Evolutionary conservation across 1,284 basidiomycete genomes (phyloP).

Genomic region (Blastosporella zonata): DNA sequence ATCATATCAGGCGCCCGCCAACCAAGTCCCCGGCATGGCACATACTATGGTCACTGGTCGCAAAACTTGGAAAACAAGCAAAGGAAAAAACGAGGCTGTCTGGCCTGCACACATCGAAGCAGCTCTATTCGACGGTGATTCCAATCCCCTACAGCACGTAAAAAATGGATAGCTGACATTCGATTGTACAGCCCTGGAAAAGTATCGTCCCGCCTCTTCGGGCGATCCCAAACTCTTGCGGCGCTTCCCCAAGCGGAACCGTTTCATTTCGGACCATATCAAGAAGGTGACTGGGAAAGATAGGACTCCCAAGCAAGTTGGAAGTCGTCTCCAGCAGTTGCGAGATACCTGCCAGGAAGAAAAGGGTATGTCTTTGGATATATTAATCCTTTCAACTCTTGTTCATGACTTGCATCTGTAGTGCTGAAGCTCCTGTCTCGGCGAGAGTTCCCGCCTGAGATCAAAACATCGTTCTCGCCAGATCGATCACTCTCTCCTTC

Average conservation of each 20-base stretch:
- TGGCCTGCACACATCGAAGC: constrained; percentile 55
- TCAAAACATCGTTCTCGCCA: constrained; percentile 7
- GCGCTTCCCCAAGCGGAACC: constrained; percentile 55
- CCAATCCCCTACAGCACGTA: neutral
- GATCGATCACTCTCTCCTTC: constrained; percentile 12
- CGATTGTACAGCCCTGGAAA: constrained; percentile 40
- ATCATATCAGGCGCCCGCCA: constrained; percentile 15
- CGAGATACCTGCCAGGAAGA: constrained; percentile 51
- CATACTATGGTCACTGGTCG: constrained; percentile 47
- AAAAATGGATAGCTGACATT: neutral
- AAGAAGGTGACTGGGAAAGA: constrained; percentile 42
- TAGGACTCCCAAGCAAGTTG: constrained; percentile 57
- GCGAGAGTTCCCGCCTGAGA: constrained; percentile 21
- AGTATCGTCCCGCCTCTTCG: constrained; percentile 44
- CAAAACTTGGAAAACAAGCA: constrained; percentile 55
- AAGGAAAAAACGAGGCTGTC: constrained; percentile 48
- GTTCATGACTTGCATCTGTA: constrained; percentile 8
- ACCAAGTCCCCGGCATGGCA: constrained; percentile 15
- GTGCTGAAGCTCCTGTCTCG: constrained; percentile 26
- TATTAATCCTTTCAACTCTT: neutral
- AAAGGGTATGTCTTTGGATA: constrained; percentile 35
- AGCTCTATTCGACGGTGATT: constrained; percentile 51
- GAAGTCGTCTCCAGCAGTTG: constrained; percentile 57
- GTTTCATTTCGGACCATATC: constrained; percentile 53
- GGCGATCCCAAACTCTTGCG: constrained; percentile 42